Base-by-base conservation (phyloP, 2,329 filamentous ascomycete genomes). In the Emmonsiellopsis sp. region DNA sequence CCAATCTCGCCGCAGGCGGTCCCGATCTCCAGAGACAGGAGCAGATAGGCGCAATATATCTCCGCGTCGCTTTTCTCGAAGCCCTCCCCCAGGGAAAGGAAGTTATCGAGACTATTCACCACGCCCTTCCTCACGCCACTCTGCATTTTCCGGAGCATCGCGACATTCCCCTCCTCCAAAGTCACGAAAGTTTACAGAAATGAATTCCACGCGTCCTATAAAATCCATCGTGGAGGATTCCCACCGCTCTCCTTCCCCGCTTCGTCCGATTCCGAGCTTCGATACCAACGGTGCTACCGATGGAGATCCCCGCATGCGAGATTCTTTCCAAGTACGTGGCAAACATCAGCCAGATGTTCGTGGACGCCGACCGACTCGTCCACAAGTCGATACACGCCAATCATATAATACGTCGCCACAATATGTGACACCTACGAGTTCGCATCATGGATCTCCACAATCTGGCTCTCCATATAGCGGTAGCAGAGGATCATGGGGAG, bases 361-460 rank as follows among this genome's bases (percentile, higher is more conserved):
- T 4, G 60, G 62, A 53, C 65, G 59, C 46, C 67, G 74, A 38
- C 68, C 70, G 26, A 64, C 71, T 46, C 67, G 71, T 38, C 69
- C 71, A 48, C 69, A 69, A 55, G 59, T 71, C 48, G 71, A 76
- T 54, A 69, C 69, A 20, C 69, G 73, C 40, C 74, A 77, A 53
- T 57, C 60, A 51, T 81, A 79, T 61, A 76, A 76, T 26, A 76
- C 79, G 46, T 83, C 82, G n/a, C 79, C 83, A 40, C 77, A 80
- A 52, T 80, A 81, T 60, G 72, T 74, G 58, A 75, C 76, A 20
- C 76, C 80, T 16, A 77, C 71, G 50, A 77, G 76, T 50, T 77
- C 76, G 15, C 76, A 79, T 59, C 80, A 82, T 59, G 78, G 77
- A 45, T 85, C 83, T 15, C 81, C 84, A n/a, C 78, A 78, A 55